Conservation (phyloP, 768 basidiomycete species). For the Pisolithus tinctorius region DNA sequence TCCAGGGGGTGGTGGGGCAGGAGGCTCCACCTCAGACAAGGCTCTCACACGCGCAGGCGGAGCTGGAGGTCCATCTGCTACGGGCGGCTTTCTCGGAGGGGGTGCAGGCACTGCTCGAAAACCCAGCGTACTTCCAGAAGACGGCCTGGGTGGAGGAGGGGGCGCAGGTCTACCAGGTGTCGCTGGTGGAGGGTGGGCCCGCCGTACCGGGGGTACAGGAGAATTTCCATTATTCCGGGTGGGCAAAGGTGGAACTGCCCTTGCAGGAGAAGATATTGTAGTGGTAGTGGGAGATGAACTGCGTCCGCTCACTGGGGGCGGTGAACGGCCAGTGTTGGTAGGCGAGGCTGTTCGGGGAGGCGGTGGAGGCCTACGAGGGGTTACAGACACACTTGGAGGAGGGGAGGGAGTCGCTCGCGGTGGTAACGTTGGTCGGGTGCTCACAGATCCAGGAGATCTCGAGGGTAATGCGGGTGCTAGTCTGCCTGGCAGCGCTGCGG, state of each 20-base stretch:
- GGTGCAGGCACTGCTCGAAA: constrained; percentile 33
- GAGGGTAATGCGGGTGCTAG: constrained; percentile 31
- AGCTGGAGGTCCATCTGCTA: constrained; percentile 22
- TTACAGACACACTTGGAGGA: constrained; percentile 13
- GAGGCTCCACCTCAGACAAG: constrained; percentile 37
- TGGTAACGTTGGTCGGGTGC: constrained; percentile 39
- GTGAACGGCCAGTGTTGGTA: constrained; percentile 16
- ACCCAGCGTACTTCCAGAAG: constrained; percentile 24
- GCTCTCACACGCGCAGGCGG: constrained; percentile 35
- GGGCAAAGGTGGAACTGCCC: constrained; percentile 16
- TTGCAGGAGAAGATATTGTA: constrained; percentile 8
- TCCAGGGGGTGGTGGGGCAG: constrained; percentile 14
- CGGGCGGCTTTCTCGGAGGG: constrained; percentile 33
- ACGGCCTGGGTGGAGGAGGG: constrained; percentile 41
- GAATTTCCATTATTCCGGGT: constrained; percentile 16
- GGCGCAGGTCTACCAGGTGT: constrained; percentile 32
- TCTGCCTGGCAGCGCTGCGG: constrained; percentile 32
- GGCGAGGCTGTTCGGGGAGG: constrained; percentile 26
- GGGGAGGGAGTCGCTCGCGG: constrained; percentile 27
- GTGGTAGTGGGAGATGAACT: constrained; percentile 14
- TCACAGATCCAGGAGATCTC: constrained; percentile 36
- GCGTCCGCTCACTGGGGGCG: constrained; percentile 24
- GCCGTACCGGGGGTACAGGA: constrained; percentile 25
- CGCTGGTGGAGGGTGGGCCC: constrained; percentile 30
- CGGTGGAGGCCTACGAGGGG: constrained; percentile 27